phyloP scores from a whole-genome alignment of 345 rosid species.

The Litchi chinensis region DNA sequence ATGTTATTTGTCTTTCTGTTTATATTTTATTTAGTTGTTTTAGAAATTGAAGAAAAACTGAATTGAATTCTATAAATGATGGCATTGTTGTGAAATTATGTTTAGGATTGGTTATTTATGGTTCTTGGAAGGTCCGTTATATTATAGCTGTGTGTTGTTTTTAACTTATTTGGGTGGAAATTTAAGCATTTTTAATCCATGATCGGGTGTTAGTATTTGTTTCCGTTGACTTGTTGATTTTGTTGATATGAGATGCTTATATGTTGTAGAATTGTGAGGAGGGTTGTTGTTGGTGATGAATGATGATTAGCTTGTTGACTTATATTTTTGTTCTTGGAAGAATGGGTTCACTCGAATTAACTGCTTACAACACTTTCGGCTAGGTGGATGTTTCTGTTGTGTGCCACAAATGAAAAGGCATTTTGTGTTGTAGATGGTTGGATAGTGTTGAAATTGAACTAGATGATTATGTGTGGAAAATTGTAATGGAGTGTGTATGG shows the following conservation, averaged over 20 bases:
- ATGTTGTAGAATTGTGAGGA: background rate
- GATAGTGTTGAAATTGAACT: background rate
- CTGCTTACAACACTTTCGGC: no score
- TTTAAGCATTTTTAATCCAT: background rate
- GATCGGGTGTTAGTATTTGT: background rate
- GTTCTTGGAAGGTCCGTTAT: background rate
- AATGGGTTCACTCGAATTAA: background rate
- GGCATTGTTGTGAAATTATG: background rate
- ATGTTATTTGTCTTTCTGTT: no score
- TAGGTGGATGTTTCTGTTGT: background rate
- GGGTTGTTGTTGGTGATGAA: background rate
- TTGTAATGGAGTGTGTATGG: background rate
- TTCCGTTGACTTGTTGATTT: background rate
- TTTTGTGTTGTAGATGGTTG: background rate
- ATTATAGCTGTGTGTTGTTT: background rate
- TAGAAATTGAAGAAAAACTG: background rate
- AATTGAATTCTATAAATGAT: constrained; percentile 1
- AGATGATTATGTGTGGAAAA: background rate
- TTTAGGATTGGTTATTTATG: background rate
- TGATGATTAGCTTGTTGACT: background rate
- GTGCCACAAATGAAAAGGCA: background rate
- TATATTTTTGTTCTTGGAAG: no score
- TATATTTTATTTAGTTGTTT: background rate
- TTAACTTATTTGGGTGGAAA: background rate
- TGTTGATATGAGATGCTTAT: background rate